Base-by-base conservation (phyloP, 371 early-diverging fungal species). In the Mitosporidium daphniae region DNA sequence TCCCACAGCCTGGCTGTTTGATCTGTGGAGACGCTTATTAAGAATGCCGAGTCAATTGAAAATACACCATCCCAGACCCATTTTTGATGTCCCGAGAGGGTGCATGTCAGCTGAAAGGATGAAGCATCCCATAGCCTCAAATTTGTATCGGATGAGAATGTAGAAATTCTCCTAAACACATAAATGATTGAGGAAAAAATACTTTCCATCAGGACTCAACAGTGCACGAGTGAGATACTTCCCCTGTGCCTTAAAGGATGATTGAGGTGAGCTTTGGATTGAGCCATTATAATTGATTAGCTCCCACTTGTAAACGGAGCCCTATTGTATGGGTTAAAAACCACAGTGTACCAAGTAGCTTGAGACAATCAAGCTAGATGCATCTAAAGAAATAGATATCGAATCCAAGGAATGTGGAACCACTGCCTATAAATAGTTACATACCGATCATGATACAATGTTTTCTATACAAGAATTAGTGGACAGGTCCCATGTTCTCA, bases 41-140 rank as follows among this genome's bases (percentile, higher is more conserved):
- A 38, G 41, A 71, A 73, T 0, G 70, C 73, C 5, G 72, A 71
- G 36, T 77, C 78, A 0, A 73, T 73, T 3, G 70, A 68, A 35
- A 77, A 77, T 0, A 69, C 63, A 38, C 68, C 68, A 40, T 77
- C 78, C 78, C 78, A 77, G 3, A 70, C 73, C 78, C 78, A 77
- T 28, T 67, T 50, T 32, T 60, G 58, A 45, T 73, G 74, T 0
- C 74, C 74, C 19, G 50, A 48, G 28, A 77, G 38, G 0, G 66
- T 69, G 41, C 60, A 54, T 18, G 54, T 56, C 20, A 62, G 39
- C 2, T 49, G 50, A 31, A 70, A 71, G 14, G 53, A 34, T 27
- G 47, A 46, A 21, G 59, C 40, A 3, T 32, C n/a, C 61, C 62
- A 66, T 14, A 63, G 48, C 38, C 61, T 63, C 25, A 61, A 57